Percentiles rank a stretch among this genome's conserved stretches.
phyloP scores from a whole-genome alignment of 192 early-diverging fungal genomes.

The Backusella tuberculispora region DNA sequence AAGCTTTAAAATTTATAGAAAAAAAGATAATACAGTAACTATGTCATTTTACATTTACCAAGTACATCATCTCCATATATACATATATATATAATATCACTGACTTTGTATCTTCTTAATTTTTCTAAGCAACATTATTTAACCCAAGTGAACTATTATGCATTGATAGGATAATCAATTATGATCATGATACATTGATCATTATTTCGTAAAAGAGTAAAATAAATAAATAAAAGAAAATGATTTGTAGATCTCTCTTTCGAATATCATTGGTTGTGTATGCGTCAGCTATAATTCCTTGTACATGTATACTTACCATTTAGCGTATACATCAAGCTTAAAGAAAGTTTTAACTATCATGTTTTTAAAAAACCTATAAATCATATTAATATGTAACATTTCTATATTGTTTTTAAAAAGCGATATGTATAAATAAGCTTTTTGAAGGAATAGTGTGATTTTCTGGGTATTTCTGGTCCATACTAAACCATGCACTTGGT shows the following conservation, averaged over 20 bases:
- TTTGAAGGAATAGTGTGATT: background rate
- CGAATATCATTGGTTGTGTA: background rate
- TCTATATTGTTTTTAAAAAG: background rate
- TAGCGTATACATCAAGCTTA: too few species aligned
- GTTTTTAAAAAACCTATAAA: too few species aligned
- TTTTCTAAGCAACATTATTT: background rate
- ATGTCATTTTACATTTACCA: background rate
- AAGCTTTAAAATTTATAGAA: too few species aligned
- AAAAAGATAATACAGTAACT: too few species aligned
- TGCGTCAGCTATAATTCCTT: background rate
- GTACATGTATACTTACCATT: background rate
- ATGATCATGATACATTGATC: background rate
- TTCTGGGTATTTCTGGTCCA: background rate
- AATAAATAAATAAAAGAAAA: background rate
- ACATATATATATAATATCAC: background rate
- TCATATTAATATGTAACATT: background rate
- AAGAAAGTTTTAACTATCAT: too few species aligned
- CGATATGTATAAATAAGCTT: background rate
- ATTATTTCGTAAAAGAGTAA: background rate
- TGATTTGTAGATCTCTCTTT: conserved; percentile 6
- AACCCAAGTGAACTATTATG: background rate
- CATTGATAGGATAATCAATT: conserved; percentile 4
- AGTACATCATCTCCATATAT: background rate
- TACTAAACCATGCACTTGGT: background rate
- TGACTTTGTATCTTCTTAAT: background rate